Base-by-base conservation (phyloP, 1,139 yeast genomes). In the Pichia sp. region DNA sequence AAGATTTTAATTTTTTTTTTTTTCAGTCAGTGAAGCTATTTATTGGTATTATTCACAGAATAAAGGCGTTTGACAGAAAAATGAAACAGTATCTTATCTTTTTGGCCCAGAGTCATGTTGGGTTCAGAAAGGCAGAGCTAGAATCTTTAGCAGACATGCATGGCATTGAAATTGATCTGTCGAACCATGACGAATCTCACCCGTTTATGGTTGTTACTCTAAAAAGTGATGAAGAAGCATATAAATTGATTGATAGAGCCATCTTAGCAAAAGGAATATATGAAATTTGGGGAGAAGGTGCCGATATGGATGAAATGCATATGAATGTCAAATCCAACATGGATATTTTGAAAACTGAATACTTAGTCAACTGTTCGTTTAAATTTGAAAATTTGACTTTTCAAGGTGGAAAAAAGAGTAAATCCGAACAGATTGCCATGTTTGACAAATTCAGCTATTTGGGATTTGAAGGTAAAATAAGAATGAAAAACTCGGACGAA, bases 251-350 rank as follows among this genome's bases (percentile, higher is more conserved):
- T 37, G 66, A 70, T 41, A 67, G 97, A 49, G 77, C 95, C 1
- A 72, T 92, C 11, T 65, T 92, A 41, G 72, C 83, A 7, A 73
- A 81, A 52, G 88, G 87, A 0, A 79, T 90, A 28, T 92, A 86
- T 59, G 96, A 90, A 58, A 67, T 87, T 9, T 88, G 94, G 85
- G 95, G 95, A 0, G 65, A 70, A 38, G 97, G 95, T 0, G 51
- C 54, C 0, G 67, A 69, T 6, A 62, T 78, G 44, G 81, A 75
- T 0, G 72, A 69, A 38, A 62, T 90, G 40, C 96, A 87, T 56
- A 62, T 60, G 9, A 66, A 69, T 45, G 74, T 86, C 4, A 64
- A 72, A 55, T 8, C 26, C 7, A 65, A 50, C 47, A 60, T 53
- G 68, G 51, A 37, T 44, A 38, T 62, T 48, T 49, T 55, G 49